These are phyloP conservation scores for Pyrenopolyporus hunteri DNA, from an alignment of 495 filamentous ascomycete species.

Conservation along the genomic window DNA sequence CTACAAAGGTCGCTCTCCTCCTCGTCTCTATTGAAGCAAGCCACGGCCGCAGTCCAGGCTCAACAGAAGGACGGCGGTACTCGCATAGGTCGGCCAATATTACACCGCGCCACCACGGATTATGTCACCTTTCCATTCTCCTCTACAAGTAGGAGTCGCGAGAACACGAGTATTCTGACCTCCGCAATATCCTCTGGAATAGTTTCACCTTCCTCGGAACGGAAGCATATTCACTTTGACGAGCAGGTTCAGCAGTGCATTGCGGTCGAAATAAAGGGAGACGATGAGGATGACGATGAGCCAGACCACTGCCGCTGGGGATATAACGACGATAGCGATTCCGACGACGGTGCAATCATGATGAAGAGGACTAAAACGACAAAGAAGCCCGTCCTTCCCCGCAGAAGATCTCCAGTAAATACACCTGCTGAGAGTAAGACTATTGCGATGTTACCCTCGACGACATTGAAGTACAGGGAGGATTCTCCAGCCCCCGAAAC, in stretches of 20 bases:
- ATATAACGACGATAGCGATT: conserved; percentile 67
- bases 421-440: conserved; percentile 77
- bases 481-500: conserved; percentile 75
- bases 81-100: conserved; percentile 51
- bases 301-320: conserved; percentile 44
- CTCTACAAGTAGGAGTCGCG: conserved; percentile 60
- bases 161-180: conserved; percentile 61
- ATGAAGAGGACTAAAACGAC: conserved; percentile 69
- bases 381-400: conserved; percentile 49
- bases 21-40: conserved; percentile 91
- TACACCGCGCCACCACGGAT: conserved; percentile 67
- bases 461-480: conserved; percentile 85
- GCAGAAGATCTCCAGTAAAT: conserved; percentile 52
- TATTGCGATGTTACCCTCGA: conserved; percentile 91
- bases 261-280: conserved; percentile 82
- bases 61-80: conserved; percentile 69
- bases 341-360: conserved; percentile 79
- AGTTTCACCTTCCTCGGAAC: conserved; percentile 69
- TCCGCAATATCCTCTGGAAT: conserved; percentile 67
- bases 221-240: conserved; percentile 94
- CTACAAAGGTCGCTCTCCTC: conserved; percentile 88
- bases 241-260: conserved; percentile 96
- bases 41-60: conserved; percentile 88
- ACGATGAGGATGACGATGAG: conserved; percentile 72
- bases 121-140: conserved; percentile 64